Conservation (phyloP, 208 protist genomes). For the Angomonas deanei region DNA sequence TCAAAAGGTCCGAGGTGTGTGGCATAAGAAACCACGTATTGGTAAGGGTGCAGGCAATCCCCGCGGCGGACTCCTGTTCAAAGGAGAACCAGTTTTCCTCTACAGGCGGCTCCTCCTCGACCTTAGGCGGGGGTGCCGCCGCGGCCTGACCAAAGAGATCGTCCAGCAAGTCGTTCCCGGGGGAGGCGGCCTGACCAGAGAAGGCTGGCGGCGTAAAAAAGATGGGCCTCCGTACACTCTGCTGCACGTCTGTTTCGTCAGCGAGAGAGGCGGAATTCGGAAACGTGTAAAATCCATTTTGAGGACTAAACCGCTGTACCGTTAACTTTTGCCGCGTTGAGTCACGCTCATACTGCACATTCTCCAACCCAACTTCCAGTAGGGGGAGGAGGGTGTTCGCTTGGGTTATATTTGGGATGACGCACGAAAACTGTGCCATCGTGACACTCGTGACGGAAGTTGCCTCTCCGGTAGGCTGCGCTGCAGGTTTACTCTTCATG, state of each 20-base stretch:
- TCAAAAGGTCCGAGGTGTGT: conserved; percentile 13
- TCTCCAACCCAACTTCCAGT: background rate
- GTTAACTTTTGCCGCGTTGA: background rate
- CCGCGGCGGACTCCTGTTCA: background rate
- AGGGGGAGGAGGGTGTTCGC: background rate
- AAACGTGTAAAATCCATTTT: conserved; percentile 1
- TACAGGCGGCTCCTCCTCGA: background rate
- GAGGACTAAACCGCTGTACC: background rate
- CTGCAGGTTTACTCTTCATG: conserved; percentile 17
- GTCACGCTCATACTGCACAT: background rate
- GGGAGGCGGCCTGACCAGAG: background rate
- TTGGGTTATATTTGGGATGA: background rate
- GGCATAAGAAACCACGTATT: conserved; percentile 33
- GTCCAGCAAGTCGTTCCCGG: conserved; percentile 9
- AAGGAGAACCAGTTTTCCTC: background rate
- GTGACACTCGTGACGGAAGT: background rate
- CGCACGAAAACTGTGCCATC: background rate
- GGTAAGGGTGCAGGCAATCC: background rate
- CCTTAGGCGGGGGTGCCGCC: background rate
- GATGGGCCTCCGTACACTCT: background rate
- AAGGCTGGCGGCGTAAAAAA: background rate
- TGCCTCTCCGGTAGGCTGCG: background rate
- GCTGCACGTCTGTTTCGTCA: background rate
- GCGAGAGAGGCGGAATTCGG: background rate
- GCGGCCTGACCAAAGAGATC: conserved; percentile 7